Evolutionary conservation across 139 green algal species (phyloP).

Genomic region (Micractinium conductrix): DNA sequence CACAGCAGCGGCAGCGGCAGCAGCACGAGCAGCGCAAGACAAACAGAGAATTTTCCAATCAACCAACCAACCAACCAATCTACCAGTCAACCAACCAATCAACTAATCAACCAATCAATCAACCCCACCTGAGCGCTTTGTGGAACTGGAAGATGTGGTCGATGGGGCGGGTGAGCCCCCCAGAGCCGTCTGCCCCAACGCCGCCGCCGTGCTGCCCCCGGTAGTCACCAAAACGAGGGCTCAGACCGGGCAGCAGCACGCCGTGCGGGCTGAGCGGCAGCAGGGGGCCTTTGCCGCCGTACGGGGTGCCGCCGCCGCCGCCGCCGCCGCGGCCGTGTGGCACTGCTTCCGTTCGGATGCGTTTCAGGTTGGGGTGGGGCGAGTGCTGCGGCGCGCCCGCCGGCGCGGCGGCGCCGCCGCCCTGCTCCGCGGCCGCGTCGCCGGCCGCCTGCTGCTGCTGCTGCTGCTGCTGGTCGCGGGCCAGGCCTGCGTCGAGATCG

Average conservation of each 20-base stretch:
- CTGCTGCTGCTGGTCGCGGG: no score
- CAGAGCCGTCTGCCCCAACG: not conserved
- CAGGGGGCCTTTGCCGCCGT: no score
- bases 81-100: no score
- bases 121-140: conserved; percentile 52
- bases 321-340: no score
- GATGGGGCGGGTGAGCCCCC: conserved; percentile 71
- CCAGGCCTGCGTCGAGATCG: no score
- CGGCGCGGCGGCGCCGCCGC: not conserved
- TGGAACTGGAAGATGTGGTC: conserved; percentile 98
- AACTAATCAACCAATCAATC: no score
- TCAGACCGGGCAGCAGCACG: conserved; percentile 32
- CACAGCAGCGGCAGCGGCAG: not conserved
- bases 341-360: conserved; percentile 19
- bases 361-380: conserved; percentile 23
- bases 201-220: not conserved
- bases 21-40: no score
- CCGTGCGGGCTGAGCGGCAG: not conserved
- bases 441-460: not conserved
- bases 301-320: not conserved
- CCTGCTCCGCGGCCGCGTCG: not conserved
- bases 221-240: conserved; percentile 9
- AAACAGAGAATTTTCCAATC: no score
- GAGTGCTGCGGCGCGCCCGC: not conserved
- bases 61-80: no score